These are phyloP conservation scores for Fagus crenata DNA, from an alignment of 306 rosid species.

Conservation along the genomic window DNA sequence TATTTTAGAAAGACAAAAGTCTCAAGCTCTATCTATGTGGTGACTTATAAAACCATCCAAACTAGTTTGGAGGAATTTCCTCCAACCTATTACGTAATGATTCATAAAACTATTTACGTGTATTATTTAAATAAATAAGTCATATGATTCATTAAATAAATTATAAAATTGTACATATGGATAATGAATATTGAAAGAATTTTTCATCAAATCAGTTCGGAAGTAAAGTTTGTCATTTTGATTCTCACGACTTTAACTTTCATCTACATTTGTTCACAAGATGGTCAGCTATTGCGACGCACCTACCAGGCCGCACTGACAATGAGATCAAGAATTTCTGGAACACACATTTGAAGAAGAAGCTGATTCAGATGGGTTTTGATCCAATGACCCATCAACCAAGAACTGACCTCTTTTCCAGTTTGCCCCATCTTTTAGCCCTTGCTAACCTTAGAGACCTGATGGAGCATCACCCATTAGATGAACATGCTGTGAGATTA, in stretches of 20 bases:
- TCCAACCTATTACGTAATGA: too few relatives aligned
- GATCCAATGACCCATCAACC: constrained; percentile 95
- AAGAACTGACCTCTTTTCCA: constrained; percentile 68
- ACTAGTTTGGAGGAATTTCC: too few relatives aligned
- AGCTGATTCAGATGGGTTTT: constrained; percentile 85
- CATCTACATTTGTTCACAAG: constrained; percentile 27
- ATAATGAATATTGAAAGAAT: too few relatives aligned
- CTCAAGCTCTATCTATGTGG: background rate
- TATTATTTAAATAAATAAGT: too few relatives aligned
- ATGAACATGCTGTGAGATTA: constrained; percentile 47
- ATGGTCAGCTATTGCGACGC: constrained; percentile 86
- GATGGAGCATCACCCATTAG: constrained; percentile 41
- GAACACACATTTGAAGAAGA: constrained; percentile 84
- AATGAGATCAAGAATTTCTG: constrained; percentile 86
- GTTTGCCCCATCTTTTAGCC: constrained; percentile 60
- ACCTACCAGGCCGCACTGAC: constrained; percentile 74
- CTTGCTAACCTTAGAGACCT: constrained; percentile 61
- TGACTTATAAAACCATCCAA: too few relatives aligned
- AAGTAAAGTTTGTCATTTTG: background rate
- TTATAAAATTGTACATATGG: too few relatives aligned
- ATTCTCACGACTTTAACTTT: background rate
- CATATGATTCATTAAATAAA: too few relatives aligned
- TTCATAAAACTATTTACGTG: too few relatives aligned
- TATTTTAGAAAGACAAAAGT: background rate
- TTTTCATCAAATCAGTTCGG: too few relatives aligned